These are phyloP conservation scores for Trametes elegans DNA, from an alignment of 768 basidiomycete genomes.

Conservation along the genomic window DNA sequence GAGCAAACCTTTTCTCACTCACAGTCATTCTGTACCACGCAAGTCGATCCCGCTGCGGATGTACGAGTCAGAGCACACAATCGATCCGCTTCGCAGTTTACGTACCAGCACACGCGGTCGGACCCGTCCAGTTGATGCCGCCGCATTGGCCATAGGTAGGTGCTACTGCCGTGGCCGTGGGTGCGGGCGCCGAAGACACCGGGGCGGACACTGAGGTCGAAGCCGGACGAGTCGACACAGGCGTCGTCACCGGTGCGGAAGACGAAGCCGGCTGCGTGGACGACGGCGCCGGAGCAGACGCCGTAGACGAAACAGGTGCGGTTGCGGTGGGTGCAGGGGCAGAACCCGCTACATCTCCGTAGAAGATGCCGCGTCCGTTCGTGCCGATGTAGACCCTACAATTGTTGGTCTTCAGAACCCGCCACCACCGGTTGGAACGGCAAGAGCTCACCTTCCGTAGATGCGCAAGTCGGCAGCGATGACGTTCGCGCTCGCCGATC, in stretches of 20 bases:
- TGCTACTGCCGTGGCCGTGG: constrained; percentile 22
- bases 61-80: not conserved
- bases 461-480: constrained; percentile 52
- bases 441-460: constrained; percentile 47
- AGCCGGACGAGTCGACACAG: not conserved
- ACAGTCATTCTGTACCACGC: constrained; percentile 40
- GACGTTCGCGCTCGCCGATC: constrained; percentile 44
- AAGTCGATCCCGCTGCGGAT: constrained; percentile 29
- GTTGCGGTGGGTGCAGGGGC: constrained; percentile 24
- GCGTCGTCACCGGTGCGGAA: constrained; percentile 17
- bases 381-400: constrained; percentile 60
- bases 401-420: not conserved
- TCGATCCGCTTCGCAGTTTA: not conserved
- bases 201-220: constrained; percentile 14
- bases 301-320: constrained; percentile 18
- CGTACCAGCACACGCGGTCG: constrained; percentile 35
- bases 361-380: constrained; percentile 57
- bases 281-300: constrained; percentile 25
- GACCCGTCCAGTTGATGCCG: constrained; percentile 43
- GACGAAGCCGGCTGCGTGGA: constrained; percentile 22
- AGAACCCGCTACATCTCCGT: constrained; percentile 30
- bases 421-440: not conserved
- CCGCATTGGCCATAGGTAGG: constrained; percentile 44
- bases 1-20: constrained; percentile 20
- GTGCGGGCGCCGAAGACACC: constrained; percentile 6